Evolutionary conservation across 805 yeast species (phyloP).

Genomic region (Saturnispora serradocipensis): DNA sequence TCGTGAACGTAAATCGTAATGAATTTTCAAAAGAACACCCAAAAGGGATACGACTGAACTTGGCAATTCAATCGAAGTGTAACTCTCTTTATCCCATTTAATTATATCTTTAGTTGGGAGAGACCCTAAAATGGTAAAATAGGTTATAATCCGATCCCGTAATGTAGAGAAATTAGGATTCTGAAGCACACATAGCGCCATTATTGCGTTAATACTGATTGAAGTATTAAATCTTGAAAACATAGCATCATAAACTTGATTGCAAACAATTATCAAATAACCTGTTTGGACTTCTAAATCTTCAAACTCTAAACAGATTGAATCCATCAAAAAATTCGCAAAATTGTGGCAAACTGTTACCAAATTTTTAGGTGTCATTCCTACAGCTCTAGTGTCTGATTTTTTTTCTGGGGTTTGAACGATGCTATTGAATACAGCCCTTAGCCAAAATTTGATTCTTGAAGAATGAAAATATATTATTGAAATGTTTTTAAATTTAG

Average conservation of each 20-base stretch:
- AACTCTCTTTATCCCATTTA: conserved; percentile 15
- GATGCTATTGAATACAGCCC: conserved; percentile 25
- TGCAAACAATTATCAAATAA: conserved; percentile 18
- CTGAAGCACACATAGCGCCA: conserved; percentile 43
- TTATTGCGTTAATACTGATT: conserved; percentile 30
- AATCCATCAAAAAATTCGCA: conserved; percentile 15
- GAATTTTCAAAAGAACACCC: conserved; percentile 30
- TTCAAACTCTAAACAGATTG: conserved; percentile 14
- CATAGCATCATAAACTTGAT: conserved; percentile 20
- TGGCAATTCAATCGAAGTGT: conserved; percentile 20
- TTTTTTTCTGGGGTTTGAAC: conserved; percentile 31
- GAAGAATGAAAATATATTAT: conserved; percentile 44
- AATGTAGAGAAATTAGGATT: conserved; percentile 35
- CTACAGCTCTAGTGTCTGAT: conserved; percentile 30
- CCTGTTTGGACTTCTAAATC: conserved; percentile 21
- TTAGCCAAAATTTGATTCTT: conserved; percentile 36
- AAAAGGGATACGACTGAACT: conserved; percentile 19
- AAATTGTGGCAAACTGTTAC: conserved; percentile 21
- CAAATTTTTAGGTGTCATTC: conserved; percentile 21
- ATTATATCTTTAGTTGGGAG: conserved; percentile 14
- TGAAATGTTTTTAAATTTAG: conserved; percentile 54
- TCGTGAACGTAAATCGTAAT: conserved; percentile 29
- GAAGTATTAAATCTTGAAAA: conserved; percentile 19
- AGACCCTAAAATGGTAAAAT: conserved; percentile 19
- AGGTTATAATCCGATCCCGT: conserved; percentile 20